These are phyloP conservation scores for Suillus spraguei DNA, from an alignment of 768 basidiomycete species.

Conservation along the genomic window DNA sequence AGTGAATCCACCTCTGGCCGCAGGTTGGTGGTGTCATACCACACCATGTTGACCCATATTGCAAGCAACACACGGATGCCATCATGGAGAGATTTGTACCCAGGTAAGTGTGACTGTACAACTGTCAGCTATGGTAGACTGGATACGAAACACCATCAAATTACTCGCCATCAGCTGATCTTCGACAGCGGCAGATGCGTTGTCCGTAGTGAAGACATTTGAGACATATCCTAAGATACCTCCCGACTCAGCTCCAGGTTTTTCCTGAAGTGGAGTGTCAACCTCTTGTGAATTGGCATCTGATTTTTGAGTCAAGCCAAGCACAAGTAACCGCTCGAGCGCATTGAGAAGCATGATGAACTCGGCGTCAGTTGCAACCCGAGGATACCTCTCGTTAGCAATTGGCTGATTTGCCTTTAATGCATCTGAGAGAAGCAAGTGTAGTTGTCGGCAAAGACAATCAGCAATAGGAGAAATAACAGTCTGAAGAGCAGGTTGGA, in stretches of 20 bases:
- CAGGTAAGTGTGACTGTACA: slow-evolving; percentile 62
- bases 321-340: slow-evolving; percentile 77
- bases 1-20: slow-evolving; percentile 70
- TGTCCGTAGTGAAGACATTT: slow-evolving; percentile 86
- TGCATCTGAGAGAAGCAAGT: slow-evolving; percentile 56
- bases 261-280: slow-evolving; percentile 55
- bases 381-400: slow-evolving; percentile 44
- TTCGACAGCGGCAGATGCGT: slow-evolving; percentile 42
- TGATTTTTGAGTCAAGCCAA: slow-evolving; percentile 64
- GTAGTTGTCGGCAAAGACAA: slow-evolving; percentile 74
- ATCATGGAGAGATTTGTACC: slow-evolving; percentile 78
- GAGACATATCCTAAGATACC: slow-evolving; percentile 90
- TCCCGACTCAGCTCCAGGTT: slow-evolving; percentile 51
- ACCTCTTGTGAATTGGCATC: slow-evolving; percentile 57
- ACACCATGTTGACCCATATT: slow-evolving; percentile 67
- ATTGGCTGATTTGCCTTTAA: slow-evolving; percentile 43
- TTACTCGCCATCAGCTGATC: slow-evolving; percentile 60
- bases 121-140: slow-evolving; percentile 11
- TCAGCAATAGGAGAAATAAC: slow-evolving; percentile 77
- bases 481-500: slow-evolving; percentile 68
- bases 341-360: slow-evolving; percentile 83
- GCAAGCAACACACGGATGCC: slow-evolving; percentile 77
- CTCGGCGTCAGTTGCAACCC: slow-evolving; percentile 74
- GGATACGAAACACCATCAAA: slow-evolving; percentile 1
- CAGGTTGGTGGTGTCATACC: slow-evolving; percentile 47